Conservation (phyloP, 768 basidiomycete species). For the Tylopilus sp. region DNA sequence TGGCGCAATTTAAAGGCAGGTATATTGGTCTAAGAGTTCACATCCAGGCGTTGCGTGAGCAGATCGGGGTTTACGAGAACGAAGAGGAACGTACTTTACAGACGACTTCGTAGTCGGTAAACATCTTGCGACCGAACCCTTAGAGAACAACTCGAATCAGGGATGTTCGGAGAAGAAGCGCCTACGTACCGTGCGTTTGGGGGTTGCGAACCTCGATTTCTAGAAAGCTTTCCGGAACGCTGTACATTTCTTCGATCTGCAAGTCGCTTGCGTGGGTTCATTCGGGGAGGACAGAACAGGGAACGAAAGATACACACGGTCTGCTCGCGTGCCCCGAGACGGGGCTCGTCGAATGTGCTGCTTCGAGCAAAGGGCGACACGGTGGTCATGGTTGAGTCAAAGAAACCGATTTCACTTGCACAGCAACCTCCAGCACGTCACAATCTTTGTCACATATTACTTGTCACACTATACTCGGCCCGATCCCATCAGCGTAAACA, state of each 20-base stretch:
- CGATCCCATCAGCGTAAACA: too few species aligned
- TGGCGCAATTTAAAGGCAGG: conserved; percentile 98
- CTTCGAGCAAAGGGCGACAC: conserved; percentile 64
- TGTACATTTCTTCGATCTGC: conserved; percentile 98
- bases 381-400: conserved; percentile 28
- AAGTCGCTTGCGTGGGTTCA: conserved; percentile 34
- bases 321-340: conserved; percentile 50
- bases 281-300: conserved; percentile 16
- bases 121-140: conserved; percentile 98
- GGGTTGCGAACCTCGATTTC: conserved; percentile 98
- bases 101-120: conserved; percentile 97
- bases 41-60: background rate
- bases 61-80: background rate
- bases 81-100: conserved; percentile 75
- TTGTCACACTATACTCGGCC: conserved; percentile 34
- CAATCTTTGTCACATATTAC: conserved; percentile 29
- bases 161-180: background rate
- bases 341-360: conserved; percentile 51
- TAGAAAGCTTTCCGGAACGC: conserved; percentile 92
- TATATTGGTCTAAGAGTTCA: conserved; percentile 95
- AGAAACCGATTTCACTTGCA: conserved; percentile 15
- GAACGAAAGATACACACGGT: conserved; percentile 39
- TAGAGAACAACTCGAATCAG: too few species aligned
- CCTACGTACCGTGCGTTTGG: conserved; percentile 80
- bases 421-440: conserved; percentile 18